Conservation (phyloP, 257 asterid species). For the Solanum stenotomum region DNA sequence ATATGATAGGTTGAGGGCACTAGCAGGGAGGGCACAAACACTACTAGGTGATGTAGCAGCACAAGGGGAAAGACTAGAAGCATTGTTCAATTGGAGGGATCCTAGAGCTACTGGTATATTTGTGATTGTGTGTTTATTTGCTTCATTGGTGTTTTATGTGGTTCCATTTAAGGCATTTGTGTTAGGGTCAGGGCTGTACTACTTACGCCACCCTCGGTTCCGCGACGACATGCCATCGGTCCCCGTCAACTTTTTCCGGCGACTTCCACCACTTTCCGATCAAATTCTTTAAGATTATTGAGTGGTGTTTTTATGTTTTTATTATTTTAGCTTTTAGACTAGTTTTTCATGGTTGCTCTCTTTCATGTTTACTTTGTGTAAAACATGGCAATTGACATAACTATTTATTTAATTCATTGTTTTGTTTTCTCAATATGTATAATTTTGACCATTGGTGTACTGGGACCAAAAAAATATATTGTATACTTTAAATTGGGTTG, state of each 20-base stretch:
- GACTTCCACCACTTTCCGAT: conserved; percentile 79
- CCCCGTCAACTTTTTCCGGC: conserved; percentile 67
- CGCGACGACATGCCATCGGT: conserved; percentile 82
- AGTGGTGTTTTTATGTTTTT: background rate
- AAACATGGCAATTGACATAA: background rate
- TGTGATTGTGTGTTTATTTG: conserved; percentile 48
- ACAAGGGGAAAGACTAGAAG: conserved; percentile 85
- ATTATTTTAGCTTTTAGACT: background rate
- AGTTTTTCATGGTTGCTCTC: background rate
- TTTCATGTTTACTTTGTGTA: background rate
- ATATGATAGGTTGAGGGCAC: conserved; percentile 66
- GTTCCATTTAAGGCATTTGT: conserved; percentile 64
- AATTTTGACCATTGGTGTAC: background rate
- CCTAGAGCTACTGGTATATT: conserved; percentile 82
- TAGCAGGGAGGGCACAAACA: conserved; percentile 84
- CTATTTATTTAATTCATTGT: background rate
- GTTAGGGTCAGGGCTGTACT: conserved; percentile 55
- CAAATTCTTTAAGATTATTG: conserved; percentile 41
- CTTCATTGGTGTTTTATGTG: conserved; percentile 56
- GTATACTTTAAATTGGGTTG: background rate
- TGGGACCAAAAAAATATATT: background rate
- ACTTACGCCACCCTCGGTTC: conserved; percentile 84
- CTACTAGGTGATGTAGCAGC: conserved; percentile 78
- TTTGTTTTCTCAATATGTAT: background rate
- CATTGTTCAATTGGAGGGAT: conserved; percentile 83